Base-by-base conservation (phyloP, 2,329 filamentous ascomycete species). In the Fusarium paranaense region DNA sequence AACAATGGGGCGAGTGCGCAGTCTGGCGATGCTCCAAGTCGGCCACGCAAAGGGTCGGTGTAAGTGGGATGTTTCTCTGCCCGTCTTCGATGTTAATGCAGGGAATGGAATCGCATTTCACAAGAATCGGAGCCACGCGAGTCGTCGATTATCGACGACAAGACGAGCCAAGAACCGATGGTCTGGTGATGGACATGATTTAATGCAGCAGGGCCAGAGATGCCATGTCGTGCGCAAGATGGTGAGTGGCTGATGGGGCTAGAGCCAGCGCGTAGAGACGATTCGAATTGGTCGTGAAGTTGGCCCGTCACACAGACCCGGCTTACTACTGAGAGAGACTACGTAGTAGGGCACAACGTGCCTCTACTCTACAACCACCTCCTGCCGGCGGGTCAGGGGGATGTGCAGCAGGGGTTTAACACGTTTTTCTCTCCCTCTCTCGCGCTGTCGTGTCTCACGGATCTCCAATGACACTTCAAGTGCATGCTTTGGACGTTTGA, bases 211-310 rank as follows among this genome's bases (percentile, higher is more conserved):
- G 58, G 57, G 57, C 58, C 65, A 56, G 57, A 72, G 58, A 70
- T 75, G 69, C 37, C 58, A 69, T 68, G 66, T 50, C 54, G 62
- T 45, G 56, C 60, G 32, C 63, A 56, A 66, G 59, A 64, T 62
- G 61, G 71, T 72, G 70, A 76, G 76, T 76, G 76, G 74, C 69
- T 67, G 40, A 68, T 45, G 61, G 47, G 65, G 67, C 66, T 66
- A 70, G 62, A 69, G 73, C 67, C 74, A 79, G 77, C 78, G 78
- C 78, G 65, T 79, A 79, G 56, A 69, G 69, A 72, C 35, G 63
- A 71, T 66, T 62, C 64, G 76, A 76, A 72, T 75, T 77, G 71
- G 64, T 67, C 64, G 47, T 45, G 63, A 59, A 59, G 60, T 61
- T 52, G 69, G 69, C 45, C 47, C 64, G 64, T 74, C 72, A 74